phyloP scores from a whole-genome alignment of 306 rosid genomes.

The Medicago ruthenica region DNA sequence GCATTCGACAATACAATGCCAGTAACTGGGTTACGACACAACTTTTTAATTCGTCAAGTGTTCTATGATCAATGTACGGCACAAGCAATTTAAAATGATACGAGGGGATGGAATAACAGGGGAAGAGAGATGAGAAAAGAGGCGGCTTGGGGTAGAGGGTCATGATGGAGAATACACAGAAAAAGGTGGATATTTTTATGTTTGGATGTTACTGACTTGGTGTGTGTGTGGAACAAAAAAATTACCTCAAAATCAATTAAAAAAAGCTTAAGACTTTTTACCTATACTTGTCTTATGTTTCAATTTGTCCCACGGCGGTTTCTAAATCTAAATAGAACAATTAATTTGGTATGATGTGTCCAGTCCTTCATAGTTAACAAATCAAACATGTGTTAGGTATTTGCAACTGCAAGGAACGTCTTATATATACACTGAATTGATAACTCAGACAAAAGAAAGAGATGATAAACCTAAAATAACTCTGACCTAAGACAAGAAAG shows the following conservation, averaged over 20 bases:
- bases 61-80: not conserved
- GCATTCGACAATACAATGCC: not conserved
- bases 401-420: conserved; percentile 37
- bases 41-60: not conserved
- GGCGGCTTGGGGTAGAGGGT: not conserved
- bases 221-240: not conserved
- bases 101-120: not conserved
- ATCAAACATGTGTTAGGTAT: not conserved
- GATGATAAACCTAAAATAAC: conserved; percentile 13
- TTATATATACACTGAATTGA: conserved; percentile 5
- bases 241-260: not conserved
- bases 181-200: not conserved
- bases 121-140: not conserved
- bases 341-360: not conserved
- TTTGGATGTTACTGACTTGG: not conserved
- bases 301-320: too few relatives aligned
- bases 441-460: conserved; percentile 10
- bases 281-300: not conserved
- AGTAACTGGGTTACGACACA: not conserved
- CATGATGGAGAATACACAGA: not conserved
- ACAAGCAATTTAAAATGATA: not conserved
- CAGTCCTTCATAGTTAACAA: not conserved
- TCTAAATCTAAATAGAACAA: not conserved
- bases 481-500: not conserved
- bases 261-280: not conserved